These are phyloP conservation scores for Alternaria triticina DNA, from an alignment of 2,329 filamentous ascomycete genomes.

Conservation along the genomic window DNA sequence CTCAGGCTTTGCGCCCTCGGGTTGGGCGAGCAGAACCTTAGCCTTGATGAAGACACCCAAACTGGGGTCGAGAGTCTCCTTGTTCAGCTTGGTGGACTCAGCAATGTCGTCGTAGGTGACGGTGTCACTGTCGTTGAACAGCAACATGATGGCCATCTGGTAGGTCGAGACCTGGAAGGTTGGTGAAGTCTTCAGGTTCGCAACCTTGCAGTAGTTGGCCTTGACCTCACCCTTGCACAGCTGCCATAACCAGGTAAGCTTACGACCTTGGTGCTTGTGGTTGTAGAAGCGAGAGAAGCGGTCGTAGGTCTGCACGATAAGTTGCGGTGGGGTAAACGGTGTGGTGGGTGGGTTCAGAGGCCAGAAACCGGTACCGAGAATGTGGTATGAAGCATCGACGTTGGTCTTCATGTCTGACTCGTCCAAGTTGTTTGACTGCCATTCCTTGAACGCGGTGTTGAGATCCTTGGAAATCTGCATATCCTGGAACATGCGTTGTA, in stretches of 20 bases:
- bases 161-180: conserved; percentile 98
- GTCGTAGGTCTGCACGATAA: conserved; percentile 86
- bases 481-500: conserved; percentile 99
- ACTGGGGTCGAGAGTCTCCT: conserved; percentile 85
- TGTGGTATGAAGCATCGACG: conserved; percentile 87
- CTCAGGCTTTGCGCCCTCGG: conserved; percentile 76
- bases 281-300: conserved; percentile 91
- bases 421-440: conserved; percentile 70
- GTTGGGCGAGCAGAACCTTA: conserved; percentile 78
- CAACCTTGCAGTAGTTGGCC: conserved; percentile 83
- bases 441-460: conserved; percentile 85
- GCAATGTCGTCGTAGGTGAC: conserved; percentile 88
- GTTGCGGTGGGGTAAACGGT: conserved; percentile 83
- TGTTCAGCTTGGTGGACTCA: conserved; percentile 77
- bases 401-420: conserved; percentile 70
- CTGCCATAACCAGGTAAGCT: conserved; percentile 98
- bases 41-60: conserved; percentile 89
- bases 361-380: conserved; percentile 97
- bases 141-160: conserved; percentile 92
- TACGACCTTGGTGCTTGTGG: conserved; percentile 94
- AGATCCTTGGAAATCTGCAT: conserved; percentile 99
- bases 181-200: conserved; percentile 76
- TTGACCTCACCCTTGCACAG: conserved; percentile 97
- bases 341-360: conserved; percentile 86
- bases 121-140: conserved; percentile 91